Evolutionary conservation across 1,139 yeast species (phyloP), one percentile per base, ranked within the genome.

Genomic region (Candida glucosophila): DNA sequence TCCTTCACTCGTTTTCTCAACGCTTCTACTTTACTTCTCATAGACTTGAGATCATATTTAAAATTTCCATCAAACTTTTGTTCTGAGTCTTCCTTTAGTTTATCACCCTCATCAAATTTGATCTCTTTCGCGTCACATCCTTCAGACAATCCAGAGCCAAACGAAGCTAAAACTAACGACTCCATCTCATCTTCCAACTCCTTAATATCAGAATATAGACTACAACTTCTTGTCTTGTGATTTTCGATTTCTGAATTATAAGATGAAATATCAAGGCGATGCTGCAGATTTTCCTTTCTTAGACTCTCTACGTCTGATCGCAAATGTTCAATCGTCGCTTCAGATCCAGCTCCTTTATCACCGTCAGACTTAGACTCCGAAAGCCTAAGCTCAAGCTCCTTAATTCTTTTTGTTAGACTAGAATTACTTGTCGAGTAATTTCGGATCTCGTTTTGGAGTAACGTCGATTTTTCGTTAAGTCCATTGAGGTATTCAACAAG

Each of bases 401-500:
- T 18, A 9, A 26, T 13, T 14, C 20, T 24, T 17, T 23, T 22
- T 22, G 58, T 50, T 19, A 67, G 41, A 34, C 44, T 35, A 5
- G 39, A 37, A 18, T 36, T 33, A 18, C 42, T 45, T 21, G 32
- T 40, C 3, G 37, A 33, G 26, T 35, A 34, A 24, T 31, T 48
- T 17, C 70, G 52, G 40, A 77, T 48, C 40, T 77, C 83, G 7
- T 52, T 59, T 36, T 62, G 68, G 33, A 74, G 57, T 53, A 86
- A 52, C 3, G 60, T 58, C n/a, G 70, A 72, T 44, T 80, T 80
- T 25, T 71, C 67, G 14, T 67, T 67, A 29, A 82, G 51, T 17
- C 82, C 77, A 29, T 67, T 65, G 27, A 88, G 63, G 48, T 77
- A 86, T 27, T 78, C 88, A 20, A 76, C 74, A 24, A 88, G 57